Evolutionary conservation across 2,329 filamentous ascomycete genomes (phyloP).

Genomic region (Pyrenophora seminiperda): DNA sequence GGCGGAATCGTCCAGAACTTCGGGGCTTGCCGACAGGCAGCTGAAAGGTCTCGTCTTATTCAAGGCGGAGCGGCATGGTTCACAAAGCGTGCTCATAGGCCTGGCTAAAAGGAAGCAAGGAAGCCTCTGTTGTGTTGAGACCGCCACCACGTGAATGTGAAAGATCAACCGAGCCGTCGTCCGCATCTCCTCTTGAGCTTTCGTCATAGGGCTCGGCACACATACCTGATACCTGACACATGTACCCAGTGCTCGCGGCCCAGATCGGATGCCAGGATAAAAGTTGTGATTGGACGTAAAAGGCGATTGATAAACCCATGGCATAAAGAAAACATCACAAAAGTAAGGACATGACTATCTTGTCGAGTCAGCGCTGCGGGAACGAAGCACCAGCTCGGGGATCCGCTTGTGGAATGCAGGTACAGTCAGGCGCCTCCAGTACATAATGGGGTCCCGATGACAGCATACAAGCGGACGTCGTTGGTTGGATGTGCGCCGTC

Average conservation of each 20-base stretch:
- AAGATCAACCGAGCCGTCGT: conserved; percentile 4
- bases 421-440: background rate
- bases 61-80: conserved; percentile 1
- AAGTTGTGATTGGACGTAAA: background rate
- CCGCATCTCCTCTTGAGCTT: conserved; percentile 1
- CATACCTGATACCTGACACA: conserved; percentile 7
- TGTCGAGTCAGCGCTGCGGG: background rate
- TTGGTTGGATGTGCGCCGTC: conserved; percentile 7
- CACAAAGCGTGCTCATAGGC: conserved; percentile 1
- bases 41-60: conserved; percentile 8
- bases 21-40: background rate
- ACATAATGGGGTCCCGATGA: conserved; percentile 6
- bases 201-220: conserved; percentile 1
- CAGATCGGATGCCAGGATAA: conserved; percentile 9
- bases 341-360: background rate
- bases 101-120: background rate
- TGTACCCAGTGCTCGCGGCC: conserved; percentile 10
- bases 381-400: background rate
- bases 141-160: conserved; percentile 7
- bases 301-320: conserved; percentile 7
- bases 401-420: too few relatives aligned
- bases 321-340: conserved; percentile 1
- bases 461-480: background rate
- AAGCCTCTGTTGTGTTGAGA: conserved; percentile 16
- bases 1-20: too few relatives aligned